A percentile compares a stretch with the other conserved stretches of the same genome.
These are phyloP conservation scores for Bifiguratus adelaidae DNA, from an alignment of 192 early-diverging fungal species.

Conservation along the genomic window DNA sequence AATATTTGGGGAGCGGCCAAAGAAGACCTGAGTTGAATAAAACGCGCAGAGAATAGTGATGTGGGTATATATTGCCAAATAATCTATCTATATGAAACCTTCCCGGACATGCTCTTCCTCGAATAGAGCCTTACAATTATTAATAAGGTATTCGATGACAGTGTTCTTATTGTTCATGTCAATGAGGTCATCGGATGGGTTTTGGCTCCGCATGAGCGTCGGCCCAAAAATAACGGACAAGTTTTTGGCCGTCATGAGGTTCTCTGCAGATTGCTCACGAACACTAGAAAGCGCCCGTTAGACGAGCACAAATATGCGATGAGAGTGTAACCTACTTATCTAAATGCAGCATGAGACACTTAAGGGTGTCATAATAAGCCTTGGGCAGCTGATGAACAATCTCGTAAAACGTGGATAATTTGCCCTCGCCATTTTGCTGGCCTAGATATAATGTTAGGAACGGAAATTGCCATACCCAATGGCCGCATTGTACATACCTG, in stretches of 20 bases:
- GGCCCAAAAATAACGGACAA: constrained; percentile 92
- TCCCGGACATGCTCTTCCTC: background rate
- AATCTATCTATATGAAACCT: background rate
- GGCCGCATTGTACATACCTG: constrained; percentile 14
- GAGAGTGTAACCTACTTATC: constrained; percentile 22
- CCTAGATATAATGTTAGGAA: constrained; percentile 7
- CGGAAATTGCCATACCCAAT: background rate
- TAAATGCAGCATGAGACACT: constrained; percentile 50
- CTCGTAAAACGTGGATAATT: constrained; percentile 30
- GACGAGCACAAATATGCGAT: background rate
- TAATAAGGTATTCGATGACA: constrained; percentile 58
- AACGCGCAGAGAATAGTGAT: background rate
- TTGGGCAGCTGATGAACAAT: constrained; percentile 42
- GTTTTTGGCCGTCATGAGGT: constrained; percentile 90
- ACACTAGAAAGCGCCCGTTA: constrained; percentile 26
- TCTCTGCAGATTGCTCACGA: constrained; percentile 39
- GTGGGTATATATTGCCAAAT: no score
- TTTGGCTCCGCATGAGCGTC: constrained; percentile 60
- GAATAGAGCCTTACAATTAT: constrained; percentile 24
- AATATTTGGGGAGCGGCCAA: constrained; percentile 77
- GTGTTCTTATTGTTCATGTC: constrained; percentile 69
- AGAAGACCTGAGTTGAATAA: no score
- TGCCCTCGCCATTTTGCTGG: constrained; percentile 16
- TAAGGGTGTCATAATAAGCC: constrained; percentile 51
- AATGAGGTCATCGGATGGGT: constrained; percentile 48